These are phyloP conservation scores for Pythium rhizo-oryzae DNA, from an alignment of 352 stramenopile genomes.

Conservation along the genomic window DNA sequence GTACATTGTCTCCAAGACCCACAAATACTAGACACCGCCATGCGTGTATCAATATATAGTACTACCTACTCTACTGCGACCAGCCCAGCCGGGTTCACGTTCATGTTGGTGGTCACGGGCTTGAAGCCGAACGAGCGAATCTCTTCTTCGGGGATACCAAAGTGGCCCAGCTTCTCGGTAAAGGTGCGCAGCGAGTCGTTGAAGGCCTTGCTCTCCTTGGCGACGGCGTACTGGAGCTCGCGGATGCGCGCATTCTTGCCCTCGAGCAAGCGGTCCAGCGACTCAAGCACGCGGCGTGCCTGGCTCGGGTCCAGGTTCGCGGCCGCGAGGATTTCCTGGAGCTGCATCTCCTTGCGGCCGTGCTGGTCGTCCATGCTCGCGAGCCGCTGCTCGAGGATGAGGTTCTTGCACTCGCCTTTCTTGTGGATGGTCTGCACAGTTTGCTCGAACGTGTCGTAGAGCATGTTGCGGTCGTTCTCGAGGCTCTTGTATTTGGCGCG, in stretches of 20 bases:
- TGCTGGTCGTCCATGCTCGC: slow-evolving; percentile 72
- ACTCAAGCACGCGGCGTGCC: slow-evolving; percentile 67
- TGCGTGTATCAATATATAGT: slow-evolving; percentile 2
- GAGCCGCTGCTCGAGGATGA: slow-evolving; percentile 87
- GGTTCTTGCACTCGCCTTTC: slow-evolving; percentile 92
- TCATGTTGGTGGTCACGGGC: slow-evolving; percentile 50
- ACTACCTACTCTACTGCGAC: slow-evolving; percentile 55
- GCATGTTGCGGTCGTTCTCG: slow-evolving; percentile 84
- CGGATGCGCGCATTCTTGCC: slow-evolving; percentile 62
- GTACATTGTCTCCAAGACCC: slow-evolving; percentile 96
- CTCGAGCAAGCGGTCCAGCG: slow-evolving; percentile 63
- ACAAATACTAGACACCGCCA: slow-evolving; percentile 84
- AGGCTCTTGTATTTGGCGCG: slow-evolving; percentile 71
- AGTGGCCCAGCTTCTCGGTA: slow-evolving; percentile 60
- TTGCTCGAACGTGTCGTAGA: slow-evolving; percentile 93
- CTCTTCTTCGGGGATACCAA: slow-evolving; percentile 78
- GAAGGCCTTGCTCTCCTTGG: slow-evolving; percentile 79
- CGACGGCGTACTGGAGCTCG: slow-evolving; percentile 62
- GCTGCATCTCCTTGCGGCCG: slow-evolving; percentile 69
- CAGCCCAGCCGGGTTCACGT: slow-evolving; percentile 71
- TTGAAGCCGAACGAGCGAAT: slow-evolving; percentile 70
- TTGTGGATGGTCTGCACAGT: slow-evolving; percentile 89
- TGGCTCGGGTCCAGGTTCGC: slow-evolving; percentile 76
- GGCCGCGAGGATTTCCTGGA: slow-evolving; percentile 72
- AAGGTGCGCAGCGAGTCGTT: slow-evolving; percentile 81